Evolutionary conservation across 73 alveolate species (phyloP), one percentile per base, ranked within the genome.

Genomic region (Urostyla sp.): DNA sequence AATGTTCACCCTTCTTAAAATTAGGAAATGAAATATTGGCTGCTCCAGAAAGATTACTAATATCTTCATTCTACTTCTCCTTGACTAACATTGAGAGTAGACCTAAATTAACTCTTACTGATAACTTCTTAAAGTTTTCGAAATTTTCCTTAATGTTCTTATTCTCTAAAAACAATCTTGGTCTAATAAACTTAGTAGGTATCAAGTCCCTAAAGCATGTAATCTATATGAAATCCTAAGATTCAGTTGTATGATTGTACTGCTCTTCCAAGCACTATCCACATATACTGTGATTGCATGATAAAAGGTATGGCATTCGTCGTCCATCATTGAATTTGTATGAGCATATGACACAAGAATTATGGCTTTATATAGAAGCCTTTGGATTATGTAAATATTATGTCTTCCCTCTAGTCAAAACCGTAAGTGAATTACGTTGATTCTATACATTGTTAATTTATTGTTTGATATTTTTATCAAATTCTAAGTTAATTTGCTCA

Each of bases 81-180:
- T 59, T 59, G n/a, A 40, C 76, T 13, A 63, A 23, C 3, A 63
- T 37, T n/a, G 79, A 10, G 4, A 63, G 1, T 3, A 63, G 45
- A n/a, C 61, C 79, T 20, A 60, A 57, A 63, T 63, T 63, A n/a
- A 63, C 53, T 8, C 54, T 13, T 21, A 63, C 79, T 60, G 61
- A 63, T 13, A 63, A 63, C 23, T 63, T 40, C 15, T 13, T 20
- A 38, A 63, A 63, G 45, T 63, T 60, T 3, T 63, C 36, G n/a
- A 43, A 7, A 34, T 40, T 20, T 0, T 8, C 6, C 21, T 20
- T 37, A 13, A 26, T 34, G 8, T 43, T 20, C 20, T 34, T 23
- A 5, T 5, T 3, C 1, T 16, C 30, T 1, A 10, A 13, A 10
- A 43, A 24, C 13, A 13, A 15, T 4, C 44, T 48, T 15, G 7